phyloP scores from a whole-genome alignment of 345 rosid genomes.

The Eutrema japonicum region DNA sequence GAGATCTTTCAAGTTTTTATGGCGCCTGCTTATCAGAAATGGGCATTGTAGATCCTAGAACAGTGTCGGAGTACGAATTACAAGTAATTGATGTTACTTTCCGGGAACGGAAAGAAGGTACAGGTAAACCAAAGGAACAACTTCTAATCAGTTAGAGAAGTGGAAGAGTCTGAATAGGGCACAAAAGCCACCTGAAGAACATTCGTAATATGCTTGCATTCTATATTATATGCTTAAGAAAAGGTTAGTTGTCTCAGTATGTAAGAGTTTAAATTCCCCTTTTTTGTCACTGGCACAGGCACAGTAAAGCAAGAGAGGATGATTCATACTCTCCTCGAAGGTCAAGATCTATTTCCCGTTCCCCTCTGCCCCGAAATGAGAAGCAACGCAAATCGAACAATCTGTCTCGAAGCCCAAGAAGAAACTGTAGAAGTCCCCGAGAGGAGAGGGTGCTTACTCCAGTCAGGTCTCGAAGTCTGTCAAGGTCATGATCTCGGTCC shows the following conservation, averaged over 20 bases:
- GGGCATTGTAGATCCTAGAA: slow-evolving; percentile 54
- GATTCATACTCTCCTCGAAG: slow-evolving; percentile 51
- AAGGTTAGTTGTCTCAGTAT: not conserved
- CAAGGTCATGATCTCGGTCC: slow-evolving; percentile 59
- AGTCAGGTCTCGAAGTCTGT: slow-evolving; percentile 49
- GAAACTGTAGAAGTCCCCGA: slow-evolving; percentile 49
- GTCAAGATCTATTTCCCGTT: slow-evolving; percentile 62
- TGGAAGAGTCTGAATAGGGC: slow-evolving; percentile 40
- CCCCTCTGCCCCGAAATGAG: slow-evolving; percentile 59
- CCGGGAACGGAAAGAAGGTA: slow-evolving; percentile 55
- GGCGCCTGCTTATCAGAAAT: slow-evolving; percentile 63
- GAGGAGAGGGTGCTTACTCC: slow-evolving; percentile 52
- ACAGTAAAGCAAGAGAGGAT: slow-evolving; percentile 48
- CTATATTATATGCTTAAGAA: not conserved
- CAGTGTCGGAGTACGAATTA: slow-evolving; percentile 56
- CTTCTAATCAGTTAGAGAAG: slow-evolving; percentile 44
- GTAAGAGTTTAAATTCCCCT: slow-evolving; percentile 23
- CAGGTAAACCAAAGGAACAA: slow-evolving; percentile 55
- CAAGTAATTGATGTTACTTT: slow-evolving; percentile 48
- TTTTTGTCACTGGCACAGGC: slow-evolving; percentile 14
- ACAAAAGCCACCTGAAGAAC: slow-evolving; percentile 24
- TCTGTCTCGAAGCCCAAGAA: slow-evolving; percentile 56
- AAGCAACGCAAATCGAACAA: slow-evolving; percentile 47
- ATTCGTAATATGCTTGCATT: slow-evolving; percentile 7
- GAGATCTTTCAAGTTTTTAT: slow-evolving; percentile 60